These are phyloP conservation scores for Cladosporium sphaerospermum DNA, from an alignment of 2,329 filamentous ascomycete genomes.

Conservation along the genomic window DNA sequence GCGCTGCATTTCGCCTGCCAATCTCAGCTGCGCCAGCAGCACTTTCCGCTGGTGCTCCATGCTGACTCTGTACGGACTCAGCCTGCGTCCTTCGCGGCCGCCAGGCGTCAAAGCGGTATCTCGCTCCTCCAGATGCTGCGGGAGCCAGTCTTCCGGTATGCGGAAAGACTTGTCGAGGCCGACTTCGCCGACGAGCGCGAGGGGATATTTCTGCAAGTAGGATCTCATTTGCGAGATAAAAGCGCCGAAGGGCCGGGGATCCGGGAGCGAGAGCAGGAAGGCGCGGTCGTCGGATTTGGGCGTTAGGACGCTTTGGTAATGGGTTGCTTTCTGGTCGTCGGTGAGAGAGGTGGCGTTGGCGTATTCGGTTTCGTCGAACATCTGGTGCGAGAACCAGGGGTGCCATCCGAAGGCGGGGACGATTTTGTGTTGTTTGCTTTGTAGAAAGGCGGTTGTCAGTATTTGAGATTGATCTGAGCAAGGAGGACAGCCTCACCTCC, in stretches of 20 bases:
- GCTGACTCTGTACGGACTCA: slow-evolving; percentile 62
- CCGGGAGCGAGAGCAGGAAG: slow-evolving; percentile 51
- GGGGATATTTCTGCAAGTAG: slow-evolving; percentile 52
- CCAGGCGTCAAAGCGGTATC: slow-evolving; percentile 57
- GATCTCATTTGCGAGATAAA: slow-evolving; percentile 52
- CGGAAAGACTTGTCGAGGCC: slow-evolving; percentile 73
- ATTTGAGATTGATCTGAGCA: neutral
- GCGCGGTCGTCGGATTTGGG: slow-evolving; percentile 47
- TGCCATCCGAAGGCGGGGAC: slow-evolving; percentile 81
- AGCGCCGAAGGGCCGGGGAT: slow-evolving; percentile 53
- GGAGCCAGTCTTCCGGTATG: slow-evolving; percentile 56
- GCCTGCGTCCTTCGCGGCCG: slow-evolving; percentile 60
- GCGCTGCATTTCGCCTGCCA: slow-evolving; percentile 62
- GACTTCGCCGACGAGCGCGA: slow-evolving; percentile 68
- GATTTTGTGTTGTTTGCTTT: slow-evolving; percentile 38
- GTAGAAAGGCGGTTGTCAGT: neutral
- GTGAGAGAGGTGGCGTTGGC: slow-evolving; percentile 28
- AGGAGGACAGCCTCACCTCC: slow-evolving; percentile 28
- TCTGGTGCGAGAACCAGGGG: slow-evolving; percentile 76
- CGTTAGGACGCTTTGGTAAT: slow-evolving; percentile 62
- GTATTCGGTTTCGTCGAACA: slow-evolving; percentile 55
- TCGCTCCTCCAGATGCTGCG: slow-evolving; percentile 34
- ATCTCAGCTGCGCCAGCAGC: slow-evolving; percentile 60
- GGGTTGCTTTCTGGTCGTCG: slow-evolving; percentile 43
- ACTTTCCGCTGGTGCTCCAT: slow-evolving; percentile 64